These are phyloP conservation scores for Ustilago xerochloae DNA, from an alignment of 1,284 basidiomycete genomes.

Conservation along the genomic window DNA sequence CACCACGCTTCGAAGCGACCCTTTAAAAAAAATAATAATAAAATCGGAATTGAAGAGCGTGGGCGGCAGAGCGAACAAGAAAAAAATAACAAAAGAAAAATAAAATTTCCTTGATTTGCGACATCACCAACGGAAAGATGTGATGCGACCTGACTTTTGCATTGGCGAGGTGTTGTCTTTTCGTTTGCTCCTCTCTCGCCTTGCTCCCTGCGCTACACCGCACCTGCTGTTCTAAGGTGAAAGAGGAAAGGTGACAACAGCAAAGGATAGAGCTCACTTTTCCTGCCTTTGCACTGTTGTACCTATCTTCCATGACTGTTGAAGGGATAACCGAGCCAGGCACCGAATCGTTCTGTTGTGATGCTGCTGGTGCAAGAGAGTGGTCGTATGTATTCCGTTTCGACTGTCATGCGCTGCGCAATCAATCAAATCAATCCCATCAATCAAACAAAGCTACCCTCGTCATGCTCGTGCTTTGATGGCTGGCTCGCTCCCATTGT, in stretches of 20 bases:
- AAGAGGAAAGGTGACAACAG: not conserved
- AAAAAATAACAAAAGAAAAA: not conserved
- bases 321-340: too few species aligned
- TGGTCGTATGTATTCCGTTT: not conserved
- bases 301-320: too few species aligned
- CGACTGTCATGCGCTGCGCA: slow-evolving; percentile 1
- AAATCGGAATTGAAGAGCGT: not conserved
- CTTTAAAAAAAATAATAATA: not conserved
- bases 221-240: too few species aligned
- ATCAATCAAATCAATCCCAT: slow-evolving; percentile 1
- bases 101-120: not conserved
- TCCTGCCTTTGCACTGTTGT: slow-evolving; percentile 8
- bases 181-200: not conserved
- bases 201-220: not conserved
- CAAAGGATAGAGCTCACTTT: slow-evolving; percentile 25
- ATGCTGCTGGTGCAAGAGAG: not conserved
- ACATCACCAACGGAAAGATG: not conserved
- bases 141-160: too few species aligned
- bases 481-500: not conserved
- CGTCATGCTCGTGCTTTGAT: not conserved
- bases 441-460: not conserved
- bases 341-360: not conserved
- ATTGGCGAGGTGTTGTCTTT: not conserved
- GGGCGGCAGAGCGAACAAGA: not conserved
- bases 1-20: not conserved